Conservation (phyloP, 441 rosid species). For the Sinapis alba region DNA sequence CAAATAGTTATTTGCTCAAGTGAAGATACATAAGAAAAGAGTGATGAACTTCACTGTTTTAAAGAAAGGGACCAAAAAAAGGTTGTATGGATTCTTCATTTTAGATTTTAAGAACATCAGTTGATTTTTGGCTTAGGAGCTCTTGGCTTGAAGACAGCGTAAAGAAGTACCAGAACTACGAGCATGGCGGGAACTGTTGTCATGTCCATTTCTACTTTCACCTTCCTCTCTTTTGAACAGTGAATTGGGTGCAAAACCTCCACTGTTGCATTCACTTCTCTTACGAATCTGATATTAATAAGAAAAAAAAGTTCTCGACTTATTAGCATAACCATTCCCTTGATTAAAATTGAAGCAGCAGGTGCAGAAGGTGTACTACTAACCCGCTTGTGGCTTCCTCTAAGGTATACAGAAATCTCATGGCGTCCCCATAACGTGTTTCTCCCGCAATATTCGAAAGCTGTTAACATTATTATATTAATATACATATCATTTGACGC, state of each 20-base stretch:
- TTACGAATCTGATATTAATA: constrained; percentile 58
- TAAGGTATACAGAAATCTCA: constrained; percentile 69
- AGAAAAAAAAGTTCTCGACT: neutral
- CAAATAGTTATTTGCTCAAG: constrained; percentile 21
- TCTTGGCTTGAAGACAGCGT: constrained; percentile 73
- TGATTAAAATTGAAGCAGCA: neutral
- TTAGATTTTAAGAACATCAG: constrained; percentile 38
- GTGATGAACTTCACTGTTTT: neutral
- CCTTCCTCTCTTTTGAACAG: constrained; percentile 80
- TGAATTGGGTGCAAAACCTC: constrained; percentile 85
- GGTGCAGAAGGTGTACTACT: constrained; percentile 34
- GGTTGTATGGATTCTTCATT: constrained; percentile 6
- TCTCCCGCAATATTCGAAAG: constrained; percentile 79
- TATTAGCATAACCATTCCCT: neutral
- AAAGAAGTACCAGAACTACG: constrained; percentile 61
- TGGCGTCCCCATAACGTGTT: constrained; percentile 78
- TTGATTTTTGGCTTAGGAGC: constrained; percentile 94
- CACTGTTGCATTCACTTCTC: constrained; percentile 80
- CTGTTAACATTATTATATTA: constrained; percentile 44
- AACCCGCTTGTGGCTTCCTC: constrained; percentile 84
- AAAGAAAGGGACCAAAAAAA: constrained; percentile 2
- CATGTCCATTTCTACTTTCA: constrained; percentile 68
- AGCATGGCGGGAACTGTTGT: constrained; percentile 87
- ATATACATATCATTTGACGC: constrained; percentile 4
- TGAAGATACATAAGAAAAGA: neutral